These are phyloP conservation scores for Suillus subalutaceus DNA, from an alignment of 768 basidiomycete genomes.

Conservation along the genomic window DNA sequence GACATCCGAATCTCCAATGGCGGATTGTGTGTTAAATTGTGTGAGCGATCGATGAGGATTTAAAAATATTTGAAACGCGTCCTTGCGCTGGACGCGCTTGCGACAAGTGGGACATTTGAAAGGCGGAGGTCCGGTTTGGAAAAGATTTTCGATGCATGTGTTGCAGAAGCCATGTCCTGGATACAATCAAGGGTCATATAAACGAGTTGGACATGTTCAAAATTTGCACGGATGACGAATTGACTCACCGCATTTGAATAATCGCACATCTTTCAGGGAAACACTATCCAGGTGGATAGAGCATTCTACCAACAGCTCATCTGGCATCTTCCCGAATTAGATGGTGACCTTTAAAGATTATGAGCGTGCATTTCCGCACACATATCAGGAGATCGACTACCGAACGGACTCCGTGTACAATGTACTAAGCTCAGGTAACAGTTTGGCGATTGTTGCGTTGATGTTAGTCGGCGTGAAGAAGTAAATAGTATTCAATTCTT, in stretches of 20 bases:
- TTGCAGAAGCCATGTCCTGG: slow-evolving; percentile 37
- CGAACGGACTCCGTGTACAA: background rate
- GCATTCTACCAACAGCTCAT: slow-evolving; percentile 30
- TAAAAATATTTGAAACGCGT: slow-evolving; percentile 31
- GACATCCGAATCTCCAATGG: background rate
- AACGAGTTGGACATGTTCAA: slow-evolving; percentile 16
- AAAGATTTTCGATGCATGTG: slow-evolving; percentile 29
- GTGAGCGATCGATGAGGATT: slow-evolving; percentile 20
- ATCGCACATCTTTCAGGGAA: slow-evolving; percentile 28
- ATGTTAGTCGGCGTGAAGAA: background rate
- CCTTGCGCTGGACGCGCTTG: slow-evolving; percentile 29
- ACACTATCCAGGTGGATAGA: slow-evolving; percentile 36
- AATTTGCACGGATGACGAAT: background rate
- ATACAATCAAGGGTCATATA: slow-evolving; percentile 15
- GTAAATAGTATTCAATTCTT: background rate
- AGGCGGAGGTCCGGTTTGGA: slow-evolving; percentile 13
- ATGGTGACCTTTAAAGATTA: slow-evolving; percentile 1
- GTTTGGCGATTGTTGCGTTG: background rate
- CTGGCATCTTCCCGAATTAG: slow-evolving; percentile 14
- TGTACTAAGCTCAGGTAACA: background rate
- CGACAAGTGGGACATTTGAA: slow-evolving; percentile 33
- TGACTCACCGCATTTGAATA: slow-evolving; percentile 33
- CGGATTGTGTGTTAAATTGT: background rate
- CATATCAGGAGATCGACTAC: slow-evolving; percentile 6
- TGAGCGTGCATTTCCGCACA: slow-evolving; percentile 2